phyloP scores from a whole-genome alignment of 345 rosid genomes.

The Heritiera littoralis region DNA sequence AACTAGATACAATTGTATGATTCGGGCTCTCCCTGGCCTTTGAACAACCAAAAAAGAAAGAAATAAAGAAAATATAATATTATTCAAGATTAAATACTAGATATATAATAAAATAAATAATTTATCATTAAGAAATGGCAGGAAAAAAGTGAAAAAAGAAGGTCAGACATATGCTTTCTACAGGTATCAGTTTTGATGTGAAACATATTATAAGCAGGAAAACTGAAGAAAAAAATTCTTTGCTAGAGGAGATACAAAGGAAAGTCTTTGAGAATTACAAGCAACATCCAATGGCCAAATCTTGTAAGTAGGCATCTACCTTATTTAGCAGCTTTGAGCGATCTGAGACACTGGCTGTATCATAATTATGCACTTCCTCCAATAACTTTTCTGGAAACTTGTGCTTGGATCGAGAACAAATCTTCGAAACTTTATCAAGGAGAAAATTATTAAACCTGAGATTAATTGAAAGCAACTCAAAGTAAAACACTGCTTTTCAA shows the following conservation, averaged over 20 bases:
- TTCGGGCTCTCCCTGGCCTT: not conserved
- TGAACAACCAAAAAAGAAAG: not conserved
- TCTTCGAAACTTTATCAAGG: slow-evolving; percentile 28
- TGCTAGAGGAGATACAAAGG: not conserved
- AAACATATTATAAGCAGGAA: not conserved
- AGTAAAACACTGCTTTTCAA: not conserved
- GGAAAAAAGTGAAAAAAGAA: not conserved
- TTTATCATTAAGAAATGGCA: not conserved
- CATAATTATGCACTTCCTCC: slow-evolving; percentile 38
- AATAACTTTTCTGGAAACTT: slow-evolving; percentile 42
- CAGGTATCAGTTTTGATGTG: not conserved
- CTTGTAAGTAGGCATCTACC: slow-evolving; percentile 34
- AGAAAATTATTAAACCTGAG: slow-evolving; percentile 44
- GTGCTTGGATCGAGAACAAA: slow-evolving; percentile 53
- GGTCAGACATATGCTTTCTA: slow-evolving; percentile 4
- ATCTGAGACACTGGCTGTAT: slow-evolving; percentile 36
- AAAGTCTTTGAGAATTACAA: slow-evolving; percentile 2
- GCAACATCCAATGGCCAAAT: slow-evolving; percentile 8
- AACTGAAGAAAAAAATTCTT: not conserved
- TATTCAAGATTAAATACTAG: not conserved
- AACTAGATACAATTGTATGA: not conserved
- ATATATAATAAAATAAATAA: not conserved
- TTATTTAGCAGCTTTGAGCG: slow-evolving; percentile 50
- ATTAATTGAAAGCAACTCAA: slow-evolving; percentile 16
- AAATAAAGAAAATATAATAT: not conserved